Percentiles rank a stretch among this genome's conserved stretches.
These are phyloP conservation scores for Ustilago shanxiensis DNA, from an alignment of 1,284 basidiomycete species.

Conservation along the genomic window DNA sequence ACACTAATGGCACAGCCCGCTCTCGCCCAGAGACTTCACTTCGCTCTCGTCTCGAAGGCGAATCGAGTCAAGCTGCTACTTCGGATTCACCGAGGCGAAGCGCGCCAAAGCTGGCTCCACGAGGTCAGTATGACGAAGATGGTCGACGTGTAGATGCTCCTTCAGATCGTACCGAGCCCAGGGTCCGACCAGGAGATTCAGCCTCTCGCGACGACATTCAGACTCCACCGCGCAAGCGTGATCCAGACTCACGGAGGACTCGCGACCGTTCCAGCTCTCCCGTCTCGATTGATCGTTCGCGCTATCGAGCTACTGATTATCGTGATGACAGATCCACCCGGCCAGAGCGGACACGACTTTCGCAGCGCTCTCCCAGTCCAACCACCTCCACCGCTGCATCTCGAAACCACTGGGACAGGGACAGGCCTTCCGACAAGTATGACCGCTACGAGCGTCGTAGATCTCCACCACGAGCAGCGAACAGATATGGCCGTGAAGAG, in stretches of 20 bases:
- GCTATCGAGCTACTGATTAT: slow-evolving; percentile 11
- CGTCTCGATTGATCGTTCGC: neutral
- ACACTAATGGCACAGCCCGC: slow-evolving; percentile 21
- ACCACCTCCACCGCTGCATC: slow-evolving; percentile 1
- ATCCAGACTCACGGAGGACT: slow-evolving; percentile 4
- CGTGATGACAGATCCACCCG: slow-evolving; percentile 13
- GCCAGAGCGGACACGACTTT: slow-evolving; percentile 20
- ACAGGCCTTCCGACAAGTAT: slow-evolving; percentile 12
- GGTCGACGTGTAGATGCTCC: slow-evolving; percentile 37
- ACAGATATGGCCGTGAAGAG: slow-evolving; percentile 9
- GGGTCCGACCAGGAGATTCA: slow-evolving; percentile 7
- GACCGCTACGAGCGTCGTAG: slow-evolving; percentile 26
- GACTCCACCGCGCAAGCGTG: slow-evolving; percentile 29
- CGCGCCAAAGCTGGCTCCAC: slow-evolving; percentile 31
- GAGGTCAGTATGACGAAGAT: slow-evolving; percentile 37
- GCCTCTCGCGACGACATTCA: slow-evolving; percentile 17
- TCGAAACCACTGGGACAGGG: slow-evolving; percentile 6
- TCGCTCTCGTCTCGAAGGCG: slow-evolving; percentile 23
- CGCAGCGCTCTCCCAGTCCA: slow-evolving; percentile 31
- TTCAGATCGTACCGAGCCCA: neutral
- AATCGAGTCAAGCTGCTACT: neutral
- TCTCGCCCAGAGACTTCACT: slow-evolving; percentile 16
- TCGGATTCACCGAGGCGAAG: slow-evolving; percentile 12
- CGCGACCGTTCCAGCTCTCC: slow-evolving; percentile 33
- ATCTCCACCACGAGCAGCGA: slow-evolving; percentile 12